Evolutionary conservation across 2,329 filamentous ascomycete species (phyloP).

Genomic region (Aspergillus bombycis): DNA sequence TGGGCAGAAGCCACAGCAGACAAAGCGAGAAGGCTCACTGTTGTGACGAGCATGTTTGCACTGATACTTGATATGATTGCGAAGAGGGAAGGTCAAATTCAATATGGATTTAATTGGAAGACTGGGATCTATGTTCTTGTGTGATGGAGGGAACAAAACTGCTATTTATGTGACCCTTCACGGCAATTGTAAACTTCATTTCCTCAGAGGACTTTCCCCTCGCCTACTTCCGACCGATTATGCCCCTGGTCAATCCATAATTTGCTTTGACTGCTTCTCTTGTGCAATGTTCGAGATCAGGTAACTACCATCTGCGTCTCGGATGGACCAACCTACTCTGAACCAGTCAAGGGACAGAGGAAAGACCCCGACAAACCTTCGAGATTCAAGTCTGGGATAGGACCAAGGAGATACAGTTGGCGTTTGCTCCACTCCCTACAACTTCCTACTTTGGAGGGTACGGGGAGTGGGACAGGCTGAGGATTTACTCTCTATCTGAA

Average conservation of each 20-base stretch:
- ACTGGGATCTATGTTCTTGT: background rate
- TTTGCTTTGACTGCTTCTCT: too few species aligned
- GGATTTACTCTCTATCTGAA: background rate
- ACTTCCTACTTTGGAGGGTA: constrained; percentile 47
- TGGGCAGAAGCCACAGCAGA: constrained; percentile 62
- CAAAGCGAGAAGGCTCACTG: constrained; percentile 36
- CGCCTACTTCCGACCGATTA: background rate
- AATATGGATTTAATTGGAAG: background rate
- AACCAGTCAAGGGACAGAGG: background rate
- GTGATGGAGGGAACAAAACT: background rate
- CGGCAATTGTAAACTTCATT: background rate
- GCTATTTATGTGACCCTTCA: background rate
- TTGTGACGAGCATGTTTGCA: constrained; percentile 24
- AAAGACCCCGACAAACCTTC: background rate
- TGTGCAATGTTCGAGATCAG: background rate
- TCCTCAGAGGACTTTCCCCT: background rate
- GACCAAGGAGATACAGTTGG: background rate
- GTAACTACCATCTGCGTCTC: background rate
- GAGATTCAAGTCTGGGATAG: background rate
- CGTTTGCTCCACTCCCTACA: constrained; percentile 16
- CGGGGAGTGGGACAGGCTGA: constrained; percentile 24
- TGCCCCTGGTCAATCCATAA: background rate
- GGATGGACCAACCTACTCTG: background rate
- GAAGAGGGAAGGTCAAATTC: background rate
- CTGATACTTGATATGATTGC: background rate